Evolutionary conservation across 2,329 filamentous ascomycete genomes (phyloP).

Genomic region (Myriosclerotinia scirpicola): DNA sequence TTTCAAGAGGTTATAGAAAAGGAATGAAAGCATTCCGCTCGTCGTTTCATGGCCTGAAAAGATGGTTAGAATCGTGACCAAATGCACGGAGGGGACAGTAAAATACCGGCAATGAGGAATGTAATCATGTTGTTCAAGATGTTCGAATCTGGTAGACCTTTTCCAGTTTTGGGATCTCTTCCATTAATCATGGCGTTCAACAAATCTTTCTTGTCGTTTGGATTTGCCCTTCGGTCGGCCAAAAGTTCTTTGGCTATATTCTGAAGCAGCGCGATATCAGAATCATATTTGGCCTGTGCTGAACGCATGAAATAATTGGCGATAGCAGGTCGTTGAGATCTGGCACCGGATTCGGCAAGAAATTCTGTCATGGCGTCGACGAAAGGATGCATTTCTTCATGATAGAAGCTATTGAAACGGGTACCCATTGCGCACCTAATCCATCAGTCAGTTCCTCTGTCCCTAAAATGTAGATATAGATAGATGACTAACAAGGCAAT

Average conservation of each 20-base stretch:
- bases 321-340: slow-evolving; percentile 48
- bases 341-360: slow-evolving; percentile 56
- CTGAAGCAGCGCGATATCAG: slow-evolving; percentile 51
- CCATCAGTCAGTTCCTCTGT: neutral
- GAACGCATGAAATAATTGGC: slow-evolving; percentile 51
- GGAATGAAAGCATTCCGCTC: slow-evolving; percentile 51
- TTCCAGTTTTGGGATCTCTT: slow-evolving; percentile 64
- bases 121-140: slow-evolving; percentile 72
- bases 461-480: neutral
- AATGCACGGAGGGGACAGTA: slow-evolving; percentile 16
- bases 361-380: slow-evolving; percentile 65
- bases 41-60: slow-evolving; percentile 66
- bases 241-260: slow-evolving; percentile 52
- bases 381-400: slow-evolving; percentile 68
- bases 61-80: slow-evolving; percentile 46
- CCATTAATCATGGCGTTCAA: slow-evolving; percentile 69
- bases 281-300: slow-evolving; percentile 48
- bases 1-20: slow-evolving; percentile 53
- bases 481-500: slow-evolving; percentile 46
- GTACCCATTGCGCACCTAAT: slow-evolving; percentile 64
- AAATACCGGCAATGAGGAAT: slow-evolving; percentile 57
- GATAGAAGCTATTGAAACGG: slow-evolving; percentile 77
- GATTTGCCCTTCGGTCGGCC: slow-evolving; percentile 55
- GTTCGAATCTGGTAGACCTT: slow-evolving; percentile 60
- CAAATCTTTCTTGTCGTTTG: slow-evolving; percentile 63